phyloP scores from a whole-genome alignment of 73 alveolate genomes.

The Uronychia setigera region DNA sequence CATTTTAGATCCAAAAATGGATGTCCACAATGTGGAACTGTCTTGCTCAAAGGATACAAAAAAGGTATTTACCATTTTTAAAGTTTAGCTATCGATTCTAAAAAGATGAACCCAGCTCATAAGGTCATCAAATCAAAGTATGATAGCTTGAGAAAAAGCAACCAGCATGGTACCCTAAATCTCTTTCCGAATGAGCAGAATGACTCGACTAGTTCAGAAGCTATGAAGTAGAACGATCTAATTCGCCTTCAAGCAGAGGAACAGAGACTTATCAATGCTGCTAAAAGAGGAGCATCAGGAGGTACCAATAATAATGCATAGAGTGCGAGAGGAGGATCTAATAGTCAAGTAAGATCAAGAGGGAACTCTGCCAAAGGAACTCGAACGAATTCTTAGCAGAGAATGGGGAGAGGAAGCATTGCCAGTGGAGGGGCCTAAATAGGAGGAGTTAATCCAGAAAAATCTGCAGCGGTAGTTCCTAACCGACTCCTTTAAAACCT shows the following conservation, averaged over 20 bases:
- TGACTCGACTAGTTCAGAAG: not conserved
- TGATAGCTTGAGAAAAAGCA: not conserved
- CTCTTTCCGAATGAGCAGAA: not conserved
- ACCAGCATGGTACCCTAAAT: not conserved
- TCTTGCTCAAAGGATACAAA: not conserved
- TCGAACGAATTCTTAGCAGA: too few species aligned
- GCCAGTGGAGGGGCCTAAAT: not conserved
- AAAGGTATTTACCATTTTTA: too few species aligned
- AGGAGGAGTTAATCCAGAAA: too few species aligned
- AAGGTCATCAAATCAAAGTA: not conserved
- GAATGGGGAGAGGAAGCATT: not conserved
- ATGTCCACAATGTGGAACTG: not conserved
- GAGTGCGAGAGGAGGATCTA: not conserved
- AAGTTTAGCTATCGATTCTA: too few species aligned
- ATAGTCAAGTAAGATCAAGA: not conserved
- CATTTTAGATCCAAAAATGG: constrained; percentile 6
- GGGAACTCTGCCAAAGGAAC: too few species aligned
- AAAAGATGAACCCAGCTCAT: not conserved
- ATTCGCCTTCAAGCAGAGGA: too few species aligned
- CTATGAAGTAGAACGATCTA: too few species aligned
- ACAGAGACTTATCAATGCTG: not conserved
- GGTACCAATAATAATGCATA: not conserved
- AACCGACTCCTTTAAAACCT: not conserved
- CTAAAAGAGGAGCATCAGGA: not conserved
- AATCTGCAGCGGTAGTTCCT: not conserved